Percentiles rank a stretch among this genome's conserved stretches.
Conservation (phyloP, 495 filamentous ascomycete species). For the Chlorociboria aeruginascens region DNA sequence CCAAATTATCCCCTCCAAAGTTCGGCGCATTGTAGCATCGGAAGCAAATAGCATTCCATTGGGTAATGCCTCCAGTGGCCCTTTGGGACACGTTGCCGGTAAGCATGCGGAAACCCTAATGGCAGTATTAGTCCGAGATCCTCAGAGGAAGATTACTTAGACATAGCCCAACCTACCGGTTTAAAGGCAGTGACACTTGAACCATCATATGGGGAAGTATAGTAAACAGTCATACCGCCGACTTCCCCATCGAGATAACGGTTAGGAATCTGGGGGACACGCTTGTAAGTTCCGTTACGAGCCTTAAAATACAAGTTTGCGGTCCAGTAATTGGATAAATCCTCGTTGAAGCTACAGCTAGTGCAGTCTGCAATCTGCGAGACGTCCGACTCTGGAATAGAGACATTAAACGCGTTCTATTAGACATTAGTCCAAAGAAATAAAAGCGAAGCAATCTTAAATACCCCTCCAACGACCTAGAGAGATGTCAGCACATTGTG, state of each 20-base stretch:
- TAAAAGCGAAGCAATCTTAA: too few relatives aligned
- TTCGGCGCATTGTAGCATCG: constrained; percentile 34
- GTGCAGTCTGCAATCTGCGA: constrained; percentile 42
- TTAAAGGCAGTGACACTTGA: constrained; percentile 1
- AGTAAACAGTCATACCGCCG: constrained; percentile 1
- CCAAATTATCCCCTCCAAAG: constrained; percentile 31
- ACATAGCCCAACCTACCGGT: background rate
- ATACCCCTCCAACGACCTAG: too few relatives aligned
- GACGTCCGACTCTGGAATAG: constrained; percentile 31
- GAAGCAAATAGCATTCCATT: constrained; percentile 27
- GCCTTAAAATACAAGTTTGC: constrained; percentile 49
- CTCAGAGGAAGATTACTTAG: background rate
- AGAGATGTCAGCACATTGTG: too few relatives aligned
- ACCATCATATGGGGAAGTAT: background rate
- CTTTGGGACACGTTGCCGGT: background rate
- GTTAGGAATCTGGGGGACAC: constrained; percentile 29
- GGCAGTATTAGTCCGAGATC: constrained; percentile 12
- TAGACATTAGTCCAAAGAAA: constrained; percentile 12
- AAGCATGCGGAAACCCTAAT: constrained; percentile 2
- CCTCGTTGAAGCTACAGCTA: constrained; percentile 44
- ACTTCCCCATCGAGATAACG: constrained; percentile 14
- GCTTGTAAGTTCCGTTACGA: constrained; percentile 51
- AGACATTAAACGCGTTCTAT: constrained; percentile 47
- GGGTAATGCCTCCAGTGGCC: constrained; percentile 1
- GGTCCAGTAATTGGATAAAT: constrained; percentile 64